Conservation (phyloP, 208 protist species). For the Trypanosomatidae sp. region DNA sequence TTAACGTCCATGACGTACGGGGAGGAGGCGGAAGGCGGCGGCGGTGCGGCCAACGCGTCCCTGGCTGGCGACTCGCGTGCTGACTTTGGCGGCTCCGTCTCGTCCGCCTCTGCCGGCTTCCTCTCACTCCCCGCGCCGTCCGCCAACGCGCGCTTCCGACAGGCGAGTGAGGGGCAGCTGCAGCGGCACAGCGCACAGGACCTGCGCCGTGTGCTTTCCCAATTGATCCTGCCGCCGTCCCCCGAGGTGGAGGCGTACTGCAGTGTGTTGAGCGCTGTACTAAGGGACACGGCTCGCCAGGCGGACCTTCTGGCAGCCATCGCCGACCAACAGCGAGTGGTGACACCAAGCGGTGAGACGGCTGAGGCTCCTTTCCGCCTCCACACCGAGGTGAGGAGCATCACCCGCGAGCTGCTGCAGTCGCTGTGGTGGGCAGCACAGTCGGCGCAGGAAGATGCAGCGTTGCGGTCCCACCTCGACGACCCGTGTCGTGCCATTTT, state of each 20-base stretch:
- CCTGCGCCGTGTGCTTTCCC: conserved; percentile 34
- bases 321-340: conserved; percentile 19
- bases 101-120: background rate
- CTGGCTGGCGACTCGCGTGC: background rate
- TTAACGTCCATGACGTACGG: conserved; percentile 27
- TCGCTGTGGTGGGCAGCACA: conserved; percentile 31
- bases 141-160: background rate
- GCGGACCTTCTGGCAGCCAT: conserved; percentile 44
- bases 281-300: conserved; percentile 54
- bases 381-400: background rate
- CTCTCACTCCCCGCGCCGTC: conserved; percentile 5
- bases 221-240: conserved; percentile 59
- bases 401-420: conserved; percentile 35
- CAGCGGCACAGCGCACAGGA: conserved; percentile 38
- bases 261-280: conserved; percentile 32
- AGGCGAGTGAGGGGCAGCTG: conserved; percentile 21
- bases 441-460: conserved; percentile 17
- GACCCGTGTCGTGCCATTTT: conserved; percentile 44
- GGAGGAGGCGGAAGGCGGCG: background rate
- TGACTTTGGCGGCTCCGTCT: background rate
- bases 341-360: background rate
- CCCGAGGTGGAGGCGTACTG: conserved; percentile 59
- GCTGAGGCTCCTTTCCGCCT: background rate
- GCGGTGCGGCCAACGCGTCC: conserved; percentile 6
- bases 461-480: conserved; percentile 42